Evolutionary conservation across 1,284 basidiomycete species (phyloP).

Genomic region (Paramarasmius palmivorus): DNA sequence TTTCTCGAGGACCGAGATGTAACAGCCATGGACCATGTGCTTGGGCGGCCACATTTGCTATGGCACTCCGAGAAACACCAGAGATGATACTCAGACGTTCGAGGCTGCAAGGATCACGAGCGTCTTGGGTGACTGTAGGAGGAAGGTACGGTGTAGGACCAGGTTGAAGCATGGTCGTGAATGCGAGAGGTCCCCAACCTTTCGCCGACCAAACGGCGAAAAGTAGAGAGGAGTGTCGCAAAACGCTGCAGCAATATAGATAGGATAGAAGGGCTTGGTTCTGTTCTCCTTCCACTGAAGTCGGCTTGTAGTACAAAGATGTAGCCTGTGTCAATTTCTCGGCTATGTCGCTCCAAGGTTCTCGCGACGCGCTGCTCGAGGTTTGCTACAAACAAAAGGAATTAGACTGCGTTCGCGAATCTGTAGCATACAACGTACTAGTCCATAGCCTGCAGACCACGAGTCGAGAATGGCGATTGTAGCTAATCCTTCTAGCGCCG

Average conservation of each 20-base stretch:
- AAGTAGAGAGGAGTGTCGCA: constrained; percentile 69
- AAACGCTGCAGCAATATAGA: constrained; percentile 63
- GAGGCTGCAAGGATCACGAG: constrained; percentile 44
- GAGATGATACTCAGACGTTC: constrained; percentile 68
- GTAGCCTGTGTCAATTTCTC: constrained; percentile 72
- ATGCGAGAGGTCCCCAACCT: constrained; percentile 83
- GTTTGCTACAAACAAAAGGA: constrained; percentile 41
- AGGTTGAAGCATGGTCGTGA: constrained; percentile 72
- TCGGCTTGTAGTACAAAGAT: constrained; percentile 59
- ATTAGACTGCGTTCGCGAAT: constrained; percentile 7
- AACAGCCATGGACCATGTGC: constrained; percentile 86
- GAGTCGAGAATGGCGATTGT: constrained; percentile 78
- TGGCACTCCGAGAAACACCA: constrained; percentile 66
- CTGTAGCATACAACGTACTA: constrained; percentile 46
- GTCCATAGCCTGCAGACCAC: constrained; percentile 76
- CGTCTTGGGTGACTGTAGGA: constrained; percentile 46
- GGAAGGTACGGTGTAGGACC: constrained; percentile 56
- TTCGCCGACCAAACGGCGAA: constrained; percentile 83
- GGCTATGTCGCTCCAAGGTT: constrained; percentile 68
- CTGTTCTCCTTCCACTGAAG: constrained; percentile 55
- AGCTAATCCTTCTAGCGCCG: constrained; percentile 81
- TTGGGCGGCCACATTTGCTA: constrained; percentile 64
- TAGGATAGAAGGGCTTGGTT: constrained; percentile 63
- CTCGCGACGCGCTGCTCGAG: constrained; percentile 46
- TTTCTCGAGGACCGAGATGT: constrained; percentile 75